Evolutionary conservation across 345 rosid species (phyloP), one percentile per base, ranked within the genome.

Genomic region (Adansonia digitata): DNA sequence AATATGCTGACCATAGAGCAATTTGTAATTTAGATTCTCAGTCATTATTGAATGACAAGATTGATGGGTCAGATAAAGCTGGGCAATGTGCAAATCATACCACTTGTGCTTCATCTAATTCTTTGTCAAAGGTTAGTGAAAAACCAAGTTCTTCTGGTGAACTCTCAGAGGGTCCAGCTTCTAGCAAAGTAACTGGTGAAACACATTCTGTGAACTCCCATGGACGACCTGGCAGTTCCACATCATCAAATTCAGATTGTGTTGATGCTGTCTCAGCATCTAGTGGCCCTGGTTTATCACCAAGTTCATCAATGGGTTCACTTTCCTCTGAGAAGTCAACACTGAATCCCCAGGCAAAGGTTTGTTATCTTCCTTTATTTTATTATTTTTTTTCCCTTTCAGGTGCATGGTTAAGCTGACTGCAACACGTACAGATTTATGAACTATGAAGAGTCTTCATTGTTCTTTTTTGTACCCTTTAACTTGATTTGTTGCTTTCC

Each of bases 331-430:
- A 89, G 83, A 88, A 85, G 78, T 90, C 94, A 73, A 81, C 90
- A 11, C 83, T 90, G 70, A 89, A 95, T 78, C 98, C 97, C 52
- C 61, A 87, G 81, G 97, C 97, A 27, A 91, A 95, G 99, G 99
- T 95, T 49, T 62, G 71, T 61, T 67, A 61, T 48, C 69, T 71
- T 61, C 40, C 53, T 51, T n/a, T 35, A 11, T 59, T 70, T 52
- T 59, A n/a, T n/a, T n/a, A 43, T 53, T 20, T 35, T 4, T 49
- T 70, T 53, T 60, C 20, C 22, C 20, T 46, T 66, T 46, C 8
- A 31, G 20, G 43, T 27, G n/a, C 5, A 17, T 51, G 61, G 34
- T n/a, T 14, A 14, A 43, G 53, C 10, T 1, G 55, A 67, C 22
- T 26, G 22, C 37, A 14, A 24, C 34, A 66, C 20, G 24, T 24